Conservation (phyloP, 805 yeast species). For the Cyberlindnera suaveolens region DNA sequence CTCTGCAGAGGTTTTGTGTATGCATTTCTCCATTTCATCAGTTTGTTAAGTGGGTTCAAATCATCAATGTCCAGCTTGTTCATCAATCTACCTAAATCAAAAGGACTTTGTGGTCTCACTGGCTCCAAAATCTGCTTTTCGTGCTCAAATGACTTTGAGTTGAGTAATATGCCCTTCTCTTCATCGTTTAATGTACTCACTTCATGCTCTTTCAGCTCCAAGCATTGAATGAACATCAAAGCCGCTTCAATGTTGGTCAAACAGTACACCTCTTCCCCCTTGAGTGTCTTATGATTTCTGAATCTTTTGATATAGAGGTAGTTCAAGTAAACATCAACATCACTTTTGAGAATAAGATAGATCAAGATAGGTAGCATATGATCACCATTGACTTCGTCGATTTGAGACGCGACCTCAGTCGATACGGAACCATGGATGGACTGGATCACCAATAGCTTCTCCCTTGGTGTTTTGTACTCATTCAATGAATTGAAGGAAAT, state of each 20-base stretch:
- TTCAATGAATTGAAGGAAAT: background rate
- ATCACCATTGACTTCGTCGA: conserved; percentile 16
- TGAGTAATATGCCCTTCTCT: conserved; percentile 8
- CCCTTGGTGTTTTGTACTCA: conserved; percentile 9
- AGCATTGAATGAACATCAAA: conserved; percentile 12
- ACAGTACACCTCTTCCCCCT: conserved; percentile 17
- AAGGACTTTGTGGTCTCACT: background rate
- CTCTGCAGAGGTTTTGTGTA: too few species aligned
- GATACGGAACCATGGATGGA: conserved; percentile 13
- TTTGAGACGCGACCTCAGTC: conserved; percentile 2
- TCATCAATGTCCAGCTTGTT: too few species aligned
- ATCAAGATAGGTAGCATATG: conserved; percentile 20
- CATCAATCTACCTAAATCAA: too few species aligned
- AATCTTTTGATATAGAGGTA: conserved; percentile 19
- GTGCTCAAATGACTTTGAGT: background rate
- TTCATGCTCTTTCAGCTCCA: conserved; percentile 1
- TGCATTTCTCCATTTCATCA: too few species aligned
- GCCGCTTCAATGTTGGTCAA: conserved; percentile 24
- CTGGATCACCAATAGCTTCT: conserved; percentile 11
- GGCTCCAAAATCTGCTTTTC: background rate
- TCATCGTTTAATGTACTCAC: conserved; percentile 2
- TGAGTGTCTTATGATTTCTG: conserved; percentile 13
- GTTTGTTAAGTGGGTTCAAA: too few species aligned
- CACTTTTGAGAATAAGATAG: conserved; percentile 12
- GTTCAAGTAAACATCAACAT: conserved; percentile 16